Evolutionary conservation across 352 stramenopile genomes (phyloP), one percentile per base, ranked within the genome.

Genomic region (Pythium apleroticum): DNA sequence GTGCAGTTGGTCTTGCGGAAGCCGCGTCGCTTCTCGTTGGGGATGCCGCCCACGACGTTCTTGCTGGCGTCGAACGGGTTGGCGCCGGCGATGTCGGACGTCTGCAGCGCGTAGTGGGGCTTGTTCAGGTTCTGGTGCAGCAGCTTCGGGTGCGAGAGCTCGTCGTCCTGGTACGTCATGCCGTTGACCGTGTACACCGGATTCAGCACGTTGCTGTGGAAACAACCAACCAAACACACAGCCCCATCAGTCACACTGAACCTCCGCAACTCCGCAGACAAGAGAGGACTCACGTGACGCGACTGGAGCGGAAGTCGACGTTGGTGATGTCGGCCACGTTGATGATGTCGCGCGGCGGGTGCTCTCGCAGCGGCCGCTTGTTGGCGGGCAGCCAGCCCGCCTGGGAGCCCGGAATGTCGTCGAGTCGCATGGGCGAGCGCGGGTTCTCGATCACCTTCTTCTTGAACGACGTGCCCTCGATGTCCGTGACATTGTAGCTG

Each of bases 161-260:
- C 66, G 30, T 93, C 84, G 59, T 90, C 80, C 30, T 71, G 39
- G 41, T 69, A 63, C 4, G 68, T 89, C 65, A 81, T 79, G 55
- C 84, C 81, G 30, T 93, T 84, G n/a, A 93, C 68, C 1, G 65
- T 83, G 65, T 91, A 90, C n/a, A 88, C 74, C 2, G 84, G 84
- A 60, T 90, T 85, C 27, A 93, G 45, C n/a, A 88, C 75, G 48
- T 93, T 79, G 5, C 80, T 93, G 52, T 54, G 56, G 8, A 41
- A 19, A n/a, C n/a, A n/a, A n/a, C n/a, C n/a, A n/a, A 0, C 39
- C 14, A 57, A 49, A 64, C 59, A 43, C 22, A 25, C 20, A 31
- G 28, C 20, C n/a, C n/a, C 17, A 33, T 49, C 6, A 58, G 2
- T 9, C 30, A 5, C 30, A 33, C 10, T 33, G 30, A 33, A 28